Base-by-base conservation (phyloP, 1,284 basidiomycete genomes). In the Naganishia albida region DNA sequence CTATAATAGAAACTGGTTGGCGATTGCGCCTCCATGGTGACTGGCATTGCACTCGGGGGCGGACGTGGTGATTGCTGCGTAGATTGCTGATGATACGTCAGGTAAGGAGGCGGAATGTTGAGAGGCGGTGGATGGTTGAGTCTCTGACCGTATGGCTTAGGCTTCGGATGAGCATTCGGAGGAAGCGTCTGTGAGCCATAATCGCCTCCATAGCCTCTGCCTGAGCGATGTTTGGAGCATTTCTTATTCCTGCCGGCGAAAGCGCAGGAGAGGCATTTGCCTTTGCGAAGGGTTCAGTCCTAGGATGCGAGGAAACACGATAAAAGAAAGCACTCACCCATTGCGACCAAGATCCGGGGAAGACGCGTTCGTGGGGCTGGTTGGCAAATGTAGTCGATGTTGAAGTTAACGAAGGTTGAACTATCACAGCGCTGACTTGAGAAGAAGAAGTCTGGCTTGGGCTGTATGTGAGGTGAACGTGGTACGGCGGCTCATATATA, bases 1-100 rank as follows among this genome's bases (percentile, higher is more conserved):
- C 54, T 43, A 20, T 60, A 42, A 20, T 60, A 60, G 34, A 60
- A 60, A 26, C 57, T 60, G 12, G 57, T 60, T 26, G 57, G 57
- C 16, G 57, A 60, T 25, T 50, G 57, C 3, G 46, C 57, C 23
- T 60, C 57, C 46, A 60, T 26, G 16, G 57, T 60, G 25, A 26
- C 13, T 16, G 57, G 57, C 57, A 60, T 60, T 16, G n/a, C 25
- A 40, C 16, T n/a, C 15, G 57, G 46, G 20, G 54, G 54, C 10
- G 40, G 42, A 2, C 46, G 26, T 3, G 57, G 26, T 7, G 34
- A 15, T 18, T 39, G 49, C 16, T 50, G 57, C 13, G n/a, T 10
- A 34, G 34, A 25, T 7, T 25, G 6, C 46, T 25, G 46, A 44
- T 44, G 43, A 20, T 48, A 48, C 12, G 46, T 48, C n/a, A n/a